Base-by-base conservation (phyloP, 371 early-diverging fungal genomes). In the Mucor velutinosus region DNA sequence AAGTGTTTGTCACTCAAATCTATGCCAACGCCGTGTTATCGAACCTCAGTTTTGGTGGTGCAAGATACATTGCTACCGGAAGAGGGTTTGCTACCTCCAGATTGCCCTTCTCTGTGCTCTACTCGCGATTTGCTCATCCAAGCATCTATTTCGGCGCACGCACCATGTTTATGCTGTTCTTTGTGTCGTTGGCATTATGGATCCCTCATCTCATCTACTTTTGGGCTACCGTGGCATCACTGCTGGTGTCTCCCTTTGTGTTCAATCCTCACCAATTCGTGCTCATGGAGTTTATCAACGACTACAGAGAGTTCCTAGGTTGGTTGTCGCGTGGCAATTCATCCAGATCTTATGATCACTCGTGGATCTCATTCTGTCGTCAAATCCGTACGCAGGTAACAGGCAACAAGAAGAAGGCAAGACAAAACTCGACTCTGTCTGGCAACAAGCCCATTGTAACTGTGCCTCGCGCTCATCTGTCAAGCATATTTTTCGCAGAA, bases 51-150 rank as follows among this genome's bases (percentile, higher is more conserved):
- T 95, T 92, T 76, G 94, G 95, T 56, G 94, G 94, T 11, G 93
- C 94, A 19, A 85, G 92, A 0, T 96, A 95, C 72, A 93, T 94
- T 64, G 91, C 92, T 21, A 93, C 95, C 1, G 97, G 97, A 0
- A 90, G 97, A 72, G 94, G 94, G 15, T 93, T 96, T 76, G 94
- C 95, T 3, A 96, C 95, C 0, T 82, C 94, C 7, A 88, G 95
- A 4, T 66, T 90, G n/a, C 87, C 91, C 23, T 95, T 96, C 75
- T 82, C 88, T 1, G 80, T 87, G 3, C 86, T 95, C 14, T 95
- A 90, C 65, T 86, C 91, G 29, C 87, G 92, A 4, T 96, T 95
- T 77, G 90, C 94, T 1, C 90, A 91, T 47, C 85, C 92, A 10
- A 92, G 92, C 43, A 89, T 95, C 49, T 93, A 94, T 68, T 85